phyloP scores from a whole-genome alignment of 129 eudicot species.

The Helianthus tuberosus region DNA sequence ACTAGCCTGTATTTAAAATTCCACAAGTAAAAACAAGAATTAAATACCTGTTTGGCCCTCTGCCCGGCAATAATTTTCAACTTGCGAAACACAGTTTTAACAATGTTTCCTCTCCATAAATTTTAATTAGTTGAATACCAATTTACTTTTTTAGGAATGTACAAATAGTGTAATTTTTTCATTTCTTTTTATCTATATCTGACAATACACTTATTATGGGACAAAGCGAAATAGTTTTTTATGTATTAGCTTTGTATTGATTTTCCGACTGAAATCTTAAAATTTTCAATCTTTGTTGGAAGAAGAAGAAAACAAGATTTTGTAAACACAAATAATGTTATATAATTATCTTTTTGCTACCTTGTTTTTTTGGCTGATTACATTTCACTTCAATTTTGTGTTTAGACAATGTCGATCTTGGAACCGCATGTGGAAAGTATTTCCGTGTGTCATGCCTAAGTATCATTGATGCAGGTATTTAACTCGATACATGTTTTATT shows the following conservation, averaged over 20 bases:
- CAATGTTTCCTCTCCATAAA: not conserved
- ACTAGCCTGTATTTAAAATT: not conserved
- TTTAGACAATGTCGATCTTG: conserved; percentile 61
- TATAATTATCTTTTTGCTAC: not conserved
- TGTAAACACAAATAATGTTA: not conserved
- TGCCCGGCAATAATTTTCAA: not conserved
- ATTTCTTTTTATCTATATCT: not conserved
- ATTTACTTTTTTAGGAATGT: not conserved
- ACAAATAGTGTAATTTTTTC: not conserved
- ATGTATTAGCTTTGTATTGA: not conserved
- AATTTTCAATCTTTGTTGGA: not conserved
- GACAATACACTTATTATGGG: not conserved
- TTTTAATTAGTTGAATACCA: too few species aligned
- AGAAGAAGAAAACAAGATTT: too few species aligned
- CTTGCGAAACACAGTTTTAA: not conserved
- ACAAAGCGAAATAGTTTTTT: too few species aligned
- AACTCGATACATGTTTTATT: not conserved
- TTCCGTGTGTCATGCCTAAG: conserved; percentile 63
- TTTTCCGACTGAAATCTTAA: not conserved
- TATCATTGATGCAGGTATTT: conserved; percentile 58
- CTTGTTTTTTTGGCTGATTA: not conserved
- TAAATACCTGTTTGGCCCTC: not conserved
- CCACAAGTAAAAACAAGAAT: not conserved
- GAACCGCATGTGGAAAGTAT: conserved; percentile 64
- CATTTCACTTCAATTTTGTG: not conserved